These are phyloP conservation scores for Lentithecium fluviatile DNA, from an alignment of 495 filamentous ascomycete species.

Conservation along the genomic window DNA sequence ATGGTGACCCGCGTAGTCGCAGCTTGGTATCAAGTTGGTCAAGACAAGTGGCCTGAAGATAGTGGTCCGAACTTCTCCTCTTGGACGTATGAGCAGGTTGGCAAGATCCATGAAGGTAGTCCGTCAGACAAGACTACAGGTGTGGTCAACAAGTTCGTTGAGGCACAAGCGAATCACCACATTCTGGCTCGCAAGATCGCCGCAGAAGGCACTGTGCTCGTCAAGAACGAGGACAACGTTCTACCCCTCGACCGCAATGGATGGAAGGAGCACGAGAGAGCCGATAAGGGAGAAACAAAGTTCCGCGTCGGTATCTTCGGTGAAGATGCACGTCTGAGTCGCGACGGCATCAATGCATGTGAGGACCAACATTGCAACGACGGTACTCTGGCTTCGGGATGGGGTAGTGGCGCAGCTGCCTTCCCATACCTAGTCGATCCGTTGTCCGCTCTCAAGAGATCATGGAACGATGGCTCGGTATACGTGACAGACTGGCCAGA, in stretches of 20 bases:
- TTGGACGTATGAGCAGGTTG: constrained; percentile 73
- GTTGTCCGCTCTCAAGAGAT: constrained; percentile 59
- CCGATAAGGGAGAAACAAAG: constrained; percentile 43
- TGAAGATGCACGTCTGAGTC: constrained; percentile 71
- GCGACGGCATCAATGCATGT: constrained; percentile 72
- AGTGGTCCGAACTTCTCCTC: constrained; percentile 87
- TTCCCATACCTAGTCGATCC: constrained; percentile 80
- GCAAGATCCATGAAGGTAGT: constrained; percentile 64
- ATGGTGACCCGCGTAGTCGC: constrained; percentile 93
- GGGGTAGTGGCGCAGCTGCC: constrained; percentile 87
- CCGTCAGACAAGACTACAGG: constrained; percentile 52
- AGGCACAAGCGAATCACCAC: constrained; percentile 68
- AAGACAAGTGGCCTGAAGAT: constrained; percentile 66
- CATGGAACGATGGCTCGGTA: constrained; percentile 61
- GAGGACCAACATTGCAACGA: constrained; percentile 75
- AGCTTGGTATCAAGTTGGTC: constrained; percentile 85
- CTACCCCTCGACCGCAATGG: constrained; percentile 63
- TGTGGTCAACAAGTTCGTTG: constrained; percentile 73
- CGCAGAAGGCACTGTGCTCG: constrained; percentile 77
- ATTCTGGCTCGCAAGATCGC: constrained; percentile 70
- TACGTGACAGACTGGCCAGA: constrained; percentile 59
- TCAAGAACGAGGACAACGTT: constrained; percentile 70
- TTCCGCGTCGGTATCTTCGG: constrained; percentile 76
- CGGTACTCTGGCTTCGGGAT: constrained; percentile 80
- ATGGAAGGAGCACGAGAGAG: constrained; percentile 41